phyloP scores from a whole-genome alignment of 2,329 filamentous ascomycete species.

The Tolypocladium album region DNA sequence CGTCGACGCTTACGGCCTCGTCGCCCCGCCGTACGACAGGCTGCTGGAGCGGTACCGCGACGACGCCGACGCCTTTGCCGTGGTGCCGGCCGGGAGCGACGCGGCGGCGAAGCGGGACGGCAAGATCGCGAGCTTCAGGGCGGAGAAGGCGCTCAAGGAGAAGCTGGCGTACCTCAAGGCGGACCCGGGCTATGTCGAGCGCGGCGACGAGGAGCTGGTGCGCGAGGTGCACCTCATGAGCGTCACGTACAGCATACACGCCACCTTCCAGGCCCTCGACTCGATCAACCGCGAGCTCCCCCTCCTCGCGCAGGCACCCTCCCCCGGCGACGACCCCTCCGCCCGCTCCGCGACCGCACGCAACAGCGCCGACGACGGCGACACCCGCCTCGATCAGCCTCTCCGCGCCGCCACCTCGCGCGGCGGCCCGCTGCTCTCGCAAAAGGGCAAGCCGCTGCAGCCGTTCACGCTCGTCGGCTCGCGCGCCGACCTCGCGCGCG shows the following conservation, averaged over 20 bases:
- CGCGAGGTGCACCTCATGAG: conserved; percentile 70
- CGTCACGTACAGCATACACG: conserved; percentile 62
- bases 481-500: conserved; percentile 62
- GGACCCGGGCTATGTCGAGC: conserved; percentile 40
- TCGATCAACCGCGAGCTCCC: conserved; percentile 74
- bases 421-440: conserved; percentile 65
- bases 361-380: conserved; percentile 23
- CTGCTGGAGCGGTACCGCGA: conserved; percentile 66
- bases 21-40: conserved; percentile 53
- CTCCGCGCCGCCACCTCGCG: conserved; percentile 36
- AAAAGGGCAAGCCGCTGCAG: conserved; percentile 72
- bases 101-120: conserved; percentile 62
- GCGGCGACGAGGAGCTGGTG: conserved; percentile 74
- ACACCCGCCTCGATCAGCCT: conserved; percentile 59
- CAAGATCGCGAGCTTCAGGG: conserved; percentile 77
- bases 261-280: conserved; percentile 80
- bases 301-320: conserved; percentile 67
- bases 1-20: conserved; percentile 68
- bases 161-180: conserved; percentile 54
- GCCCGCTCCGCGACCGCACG: conserved; percentile 30
- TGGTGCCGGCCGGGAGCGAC: conserved; percentile 45
- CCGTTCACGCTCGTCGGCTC: conserved; percentile 80
- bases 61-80: conserved; percentile 60
- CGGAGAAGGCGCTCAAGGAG: conserved; percentile 75
- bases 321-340: conserved; percentile 25